These are phyloP conservation scores for Kwoniella europaea DNA, from an alignment of 768 basidiomycete species.

Conservation along the genomic window DNA sequence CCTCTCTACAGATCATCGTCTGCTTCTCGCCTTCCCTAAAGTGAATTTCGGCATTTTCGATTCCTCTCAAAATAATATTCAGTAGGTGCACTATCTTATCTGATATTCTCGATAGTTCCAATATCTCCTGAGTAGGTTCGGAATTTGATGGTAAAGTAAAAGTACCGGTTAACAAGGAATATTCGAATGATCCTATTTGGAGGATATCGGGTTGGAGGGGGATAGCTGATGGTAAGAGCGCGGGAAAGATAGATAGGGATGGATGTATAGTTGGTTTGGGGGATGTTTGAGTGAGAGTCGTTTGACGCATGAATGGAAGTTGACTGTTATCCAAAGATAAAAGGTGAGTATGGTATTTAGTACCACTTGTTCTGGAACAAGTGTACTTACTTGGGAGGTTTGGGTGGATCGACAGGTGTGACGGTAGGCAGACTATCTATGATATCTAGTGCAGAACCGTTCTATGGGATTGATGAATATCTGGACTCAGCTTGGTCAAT, in stretches of 20 bases:
- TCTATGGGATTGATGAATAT: constrained; percentile 17
- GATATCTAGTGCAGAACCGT: constrained; percentile 36
- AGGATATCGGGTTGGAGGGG: constrained; percentile 35
- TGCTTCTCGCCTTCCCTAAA: constrained; percentile 47
- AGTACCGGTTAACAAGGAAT: constrained; percentile 40
- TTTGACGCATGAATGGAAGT: constrained; percentile 36
- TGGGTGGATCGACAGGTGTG: constrained; percentile 45
- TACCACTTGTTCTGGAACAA: not conserved
- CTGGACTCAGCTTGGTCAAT: no score
- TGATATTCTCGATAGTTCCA: constrained; percentile 27
- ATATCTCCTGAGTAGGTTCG: not conserved
- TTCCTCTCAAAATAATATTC: constrained; percentile 36
- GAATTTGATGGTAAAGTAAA: constrained; percentile 16
- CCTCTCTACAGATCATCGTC: constrained; percentile 51
- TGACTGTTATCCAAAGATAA: not conserved
- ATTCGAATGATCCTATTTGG: not conserved
- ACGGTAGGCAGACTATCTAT: constrained; percentile 43
- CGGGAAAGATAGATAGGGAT: constrained; percentile 34
- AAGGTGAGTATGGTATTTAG: not conserved
- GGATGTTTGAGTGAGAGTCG: not conserved
- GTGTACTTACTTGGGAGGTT: constrained; percentile 37
- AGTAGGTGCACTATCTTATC: constrained; percentile 32
- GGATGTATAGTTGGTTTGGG: constrained; percentile 28
- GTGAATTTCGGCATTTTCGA: constrained; percentile 34
- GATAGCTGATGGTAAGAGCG: constrained; percentile 27